Base-by-base conservation (phyloP, 345 rosid species). In the Excoecaria agallocha region DNA sequence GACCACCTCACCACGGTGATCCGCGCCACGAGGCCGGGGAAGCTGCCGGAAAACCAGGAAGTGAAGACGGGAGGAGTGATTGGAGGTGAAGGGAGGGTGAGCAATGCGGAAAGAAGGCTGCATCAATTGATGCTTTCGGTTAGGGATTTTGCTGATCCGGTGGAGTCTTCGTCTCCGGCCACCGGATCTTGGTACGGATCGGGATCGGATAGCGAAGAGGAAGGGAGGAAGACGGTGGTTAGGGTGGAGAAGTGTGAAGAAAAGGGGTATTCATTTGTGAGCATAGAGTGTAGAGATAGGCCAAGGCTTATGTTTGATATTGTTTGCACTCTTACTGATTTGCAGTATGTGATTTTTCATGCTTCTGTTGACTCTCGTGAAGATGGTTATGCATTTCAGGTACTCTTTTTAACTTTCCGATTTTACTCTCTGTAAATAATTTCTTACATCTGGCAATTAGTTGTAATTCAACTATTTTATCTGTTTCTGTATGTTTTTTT, bases 261-360 rank as follows among this genome's bases (percentile, higher is more conserved):
- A 41, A 89, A 83, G 59, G 86, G 91, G 9, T 92, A 92, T 64
- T 89, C 93, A 0, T 85, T 89, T 0, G 89, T 92, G 50, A 92
- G 83, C 66, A 83, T 92, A 11, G 82, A 81, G 74, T 82, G 90
- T 77, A 87, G 84, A 30, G 97, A 92, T 70, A 76, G 96, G 54
- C 84, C 84, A 1, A 82, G 90, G 74, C 89, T 92, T n/a, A 85
- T 90, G 96, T 92, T 92, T 55, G 96, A 90, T 78, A 88, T 86
- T 0, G 87, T 92, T 4, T 90, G 97, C 60, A 89, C 94, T 0
- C 84, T 92, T 13, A 84, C 86, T 0, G 96, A 90, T 67, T 87
- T 90, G 97, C 92, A 90, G 10, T 92, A 92, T n/a, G 90, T 84
- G 7, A 82, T 92, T 49, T 92, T 89, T 70, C 97, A 92, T 70